Conservation (phyloP, 306 rosid genomes). For the Oemleria cerasiformis region DNA sequence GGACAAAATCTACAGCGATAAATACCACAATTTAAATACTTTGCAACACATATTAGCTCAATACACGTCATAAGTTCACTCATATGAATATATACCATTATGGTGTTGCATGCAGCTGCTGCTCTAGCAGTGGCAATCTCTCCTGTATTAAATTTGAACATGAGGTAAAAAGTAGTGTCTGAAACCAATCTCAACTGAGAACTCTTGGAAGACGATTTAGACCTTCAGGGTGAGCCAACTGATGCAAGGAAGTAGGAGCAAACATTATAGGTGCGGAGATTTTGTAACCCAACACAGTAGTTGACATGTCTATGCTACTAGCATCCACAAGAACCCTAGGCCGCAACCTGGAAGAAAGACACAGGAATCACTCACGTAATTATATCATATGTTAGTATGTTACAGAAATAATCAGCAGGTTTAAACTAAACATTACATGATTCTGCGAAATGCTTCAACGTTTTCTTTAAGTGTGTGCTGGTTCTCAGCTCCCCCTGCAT, state of each 20-base stretch:
- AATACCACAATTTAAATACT: not conserved
- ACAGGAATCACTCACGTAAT: not conserved
- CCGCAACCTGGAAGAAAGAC: constrained; percentile 39
- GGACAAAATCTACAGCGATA: constrained; percentile 42
- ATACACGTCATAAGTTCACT: not conserved
- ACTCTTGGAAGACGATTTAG: not conserved
- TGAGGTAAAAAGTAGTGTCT: not conserved
- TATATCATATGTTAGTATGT: no score
- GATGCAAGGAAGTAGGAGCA: constrained; percentile 53
- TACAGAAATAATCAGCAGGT: not conserved
- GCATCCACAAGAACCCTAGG: constrained; percentile 72
- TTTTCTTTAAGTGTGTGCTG: constrained; percentile 48
- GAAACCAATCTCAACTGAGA: constrained; percentile 2
- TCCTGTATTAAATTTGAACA: constrained; percentile 34
- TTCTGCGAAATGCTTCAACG: constrained; percentile 48
- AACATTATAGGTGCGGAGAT: constrained; percentile 55
- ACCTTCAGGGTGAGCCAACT: constrained; percentile 61
- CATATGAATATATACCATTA: constrained; percentile 51
- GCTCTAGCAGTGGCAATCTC: constrained; percentile 71
- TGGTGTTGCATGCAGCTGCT: constrained; percentile 53
- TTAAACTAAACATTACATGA: constrained; percentile 29
- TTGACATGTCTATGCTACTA: constrained; percentile 53
- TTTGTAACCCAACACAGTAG: constrained; percentile 44
- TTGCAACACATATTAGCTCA: not conserved
- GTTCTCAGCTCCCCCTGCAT: constrained; percentile 67